Conservation (phyloP, 495 filamentous ascomycete genomes). For the Xylaria castorea region DNA sequence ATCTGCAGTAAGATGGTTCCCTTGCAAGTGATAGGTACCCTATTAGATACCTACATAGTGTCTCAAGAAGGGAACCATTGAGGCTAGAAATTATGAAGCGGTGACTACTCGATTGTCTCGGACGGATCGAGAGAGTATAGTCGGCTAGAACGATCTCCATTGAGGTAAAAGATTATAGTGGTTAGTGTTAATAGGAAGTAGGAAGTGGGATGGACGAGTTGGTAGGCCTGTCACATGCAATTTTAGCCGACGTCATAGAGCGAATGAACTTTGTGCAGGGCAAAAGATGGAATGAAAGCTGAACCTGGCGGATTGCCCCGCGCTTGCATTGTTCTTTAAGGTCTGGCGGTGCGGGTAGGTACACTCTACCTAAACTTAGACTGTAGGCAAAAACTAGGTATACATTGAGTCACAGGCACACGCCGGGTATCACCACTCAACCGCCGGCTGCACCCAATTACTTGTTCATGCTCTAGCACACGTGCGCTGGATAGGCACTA, state of each 20-base stretch:
- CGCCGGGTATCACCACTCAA: background rate
- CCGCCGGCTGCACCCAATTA: background rate
- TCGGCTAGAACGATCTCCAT: too few species aligned
- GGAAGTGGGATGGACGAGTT: background rate
- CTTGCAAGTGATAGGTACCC: too few species aligned
- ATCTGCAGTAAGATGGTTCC: too few species aligned
- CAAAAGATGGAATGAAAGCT: background rate
- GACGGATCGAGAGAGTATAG: too few species aligned
- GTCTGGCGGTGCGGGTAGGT: background rate
- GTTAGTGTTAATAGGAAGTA: background rate
- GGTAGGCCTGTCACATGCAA: background rate
- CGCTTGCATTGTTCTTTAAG: background rate
- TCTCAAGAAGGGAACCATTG: too few species aligned
- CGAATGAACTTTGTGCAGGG: background rate
- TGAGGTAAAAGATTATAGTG: too few species aligned
- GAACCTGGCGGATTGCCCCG: background rate
- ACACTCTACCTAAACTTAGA: too few species aligned
- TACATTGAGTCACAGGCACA: background rate
- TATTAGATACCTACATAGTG: too few species aligned
- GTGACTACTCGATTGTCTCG: too few species aligned
- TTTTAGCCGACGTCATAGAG: background rate
- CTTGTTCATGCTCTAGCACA: too few species aligned
- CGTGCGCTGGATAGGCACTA: background rate
- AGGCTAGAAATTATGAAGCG: too few species aligned
- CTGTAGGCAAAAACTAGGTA: background rate